Base-by-base conservation (phyloP, 1,284 basidiomycete species). In the Ganoderma lucidum region DNA sequence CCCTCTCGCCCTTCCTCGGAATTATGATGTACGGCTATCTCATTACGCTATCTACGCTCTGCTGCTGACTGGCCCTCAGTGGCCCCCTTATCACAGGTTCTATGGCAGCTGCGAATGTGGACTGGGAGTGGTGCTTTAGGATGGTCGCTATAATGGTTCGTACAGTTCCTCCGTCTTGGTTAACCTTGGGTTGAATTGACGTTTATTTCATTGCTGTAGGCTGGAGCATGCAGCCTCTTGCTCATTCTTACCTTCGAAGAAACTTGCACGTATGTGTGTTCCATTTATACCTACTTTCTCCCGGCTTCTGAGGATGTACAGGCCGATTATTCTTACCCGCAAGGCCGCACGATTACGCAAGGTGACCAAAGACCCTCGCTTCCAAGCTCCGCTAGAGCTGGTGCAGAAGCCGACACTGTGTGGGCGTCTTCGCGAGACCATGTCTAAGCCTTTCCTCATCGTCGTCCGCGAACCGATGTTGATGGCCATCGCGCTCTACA, bases 71-170 rank as follows among this genome's bases (percentile, higher is more conserved):
- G 17, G 39, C 14, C 23, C 5, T 14, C 48, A 70, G 69, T 28
- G 92, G 90, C 0, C 93, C 93, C 0, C 87, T 90, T 55, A 86
- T 92, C 9, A 86, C 87, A 45, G 90, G 93, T 10, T 84, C 83
- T 73, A 81, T 88, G 55, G 78, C 80, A 10, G 81, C 84, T 23
- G 76, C 77, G 14, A 82, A 83, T 44, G 79, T 84, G 0, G 85
- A 85, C 8, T 95, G 90, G 89, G 83, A 89, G 63, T 94, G 91
- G 92, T 75, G 90, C 23, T 95, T 90, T 81, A 95, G 92, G 92
- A 83, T 93, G 45, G 78, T 92, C 48, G 84, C 91, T n/a, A 85
- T 88, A 41, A 93, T 94, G 75, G 87, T 86, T 67, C 73, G 84
- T 78, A 2, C 56, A 30, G 9, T n/a, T 60, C 37, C 62, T 14